These are phyloP conservation scores for Diutina sp. DNA, from an alignment of 1,139 yeast species.

Conservation along the genomic window DNA sequence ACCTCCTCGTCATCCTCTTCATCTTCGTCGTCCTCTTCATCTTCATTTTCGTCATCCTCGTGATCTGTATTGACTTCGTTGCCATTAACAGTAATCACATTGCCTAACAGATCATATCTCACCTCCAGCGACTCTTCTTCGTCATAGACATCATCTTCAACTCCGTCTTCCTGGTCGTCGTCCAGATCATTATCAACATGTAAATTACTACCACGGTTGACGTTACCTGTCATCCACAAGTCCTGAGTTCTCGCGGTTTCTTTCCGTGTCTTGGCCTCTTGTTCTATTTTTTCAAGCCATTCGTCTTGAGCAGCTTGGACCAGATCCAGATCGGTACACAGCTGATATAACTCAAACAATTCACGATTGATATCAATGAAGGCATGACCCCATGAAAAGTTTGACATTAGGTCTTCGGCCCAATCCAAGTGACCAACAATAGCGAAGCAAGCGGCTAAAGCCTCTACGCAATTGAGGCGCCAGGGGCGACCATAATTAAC, in stretches of 20 bases:
- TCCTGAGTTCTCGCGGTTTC: constrained; percentile 41
- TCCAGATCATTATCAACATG: constrained; percentile 4
- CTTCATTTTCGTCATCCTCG: background rate
- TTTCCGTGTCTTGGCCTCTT: constrained; percentile 56
- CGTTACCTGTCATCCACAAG: constrained; percentile 71
- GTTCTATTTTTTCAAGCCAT: constrained; percentile 60
- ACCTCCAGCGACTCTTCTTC: background rate
- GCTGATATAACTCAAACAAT: constrained; percentile 56
- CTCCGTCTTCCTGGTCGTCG: constrained; percentile 5
- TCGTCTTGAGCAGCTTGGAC: constrained; percentile 61
- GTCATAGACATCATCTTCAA: background rate
- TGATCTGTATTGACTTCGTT: background rate
- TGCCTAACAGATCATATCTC: background rate
- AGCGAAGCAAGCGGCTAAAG: constrained; percentile 93
- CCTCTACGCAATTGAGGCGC: constrained; percentile 94
- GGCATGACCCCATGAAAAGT: constrained; percentile 89
- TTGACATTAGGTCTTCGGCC: constrained; percentile 65
- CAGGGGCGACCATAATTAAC: constrained; percentile 96
- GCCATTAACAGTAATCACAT: background rate
- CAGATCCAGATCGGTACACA: constrained; percentile 73
- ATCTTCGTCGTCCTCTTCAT: background rate
- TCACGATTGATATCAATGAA: constrained; percentile 77
- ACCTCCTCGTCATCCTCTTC: background rate
- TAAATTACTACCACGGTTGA: constrained; percentile 28
- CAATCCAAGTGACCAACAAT: constrained; percentile 85